Conservation (phyloP, 2,329 filamentous ascomycete genomes). For the Verticillium nubilum region DNA sequence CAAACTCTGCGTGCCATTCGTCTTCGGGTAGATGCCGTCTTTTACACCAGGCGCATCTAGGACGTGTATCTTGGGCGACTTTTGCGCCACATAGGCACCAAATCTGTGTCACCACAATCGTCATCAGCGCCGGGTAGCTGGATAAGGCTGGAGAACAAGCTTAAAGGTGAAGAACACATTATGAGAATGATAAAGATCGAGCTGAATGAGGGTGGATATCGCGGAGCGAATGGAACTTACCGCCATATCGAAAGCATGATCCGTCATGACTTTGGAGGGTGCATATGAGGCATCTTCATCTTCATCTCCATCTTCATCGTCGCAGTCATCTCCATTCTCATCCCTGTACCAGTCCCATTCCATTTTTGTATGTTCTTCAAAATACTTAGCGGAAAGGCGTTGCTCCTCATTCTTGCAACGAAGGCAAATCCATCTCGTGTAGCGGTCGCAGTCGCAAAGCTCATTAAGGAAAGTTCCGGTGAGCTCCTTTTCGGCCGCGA, state of each 20-base stretch:
- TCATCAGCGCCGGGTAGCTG: no score
- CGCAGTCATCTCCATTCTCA: background rate
- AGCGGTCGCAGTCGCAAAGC: constrained; percentile 9
- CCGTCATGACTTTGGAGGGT: constrained; percentile 1
- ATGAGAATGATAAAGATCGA: background rate
- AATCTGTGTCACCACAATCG: background rate
- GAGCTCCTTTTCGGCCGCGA: constrained; percentile 1
- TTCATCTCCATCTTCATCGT: background rate
- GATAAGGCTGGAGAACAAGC: no score
- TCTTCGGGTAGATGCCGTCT: constrained; percentile 6
- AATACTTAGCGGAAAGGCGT: background rate
- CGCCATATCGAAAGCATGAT: background rate
- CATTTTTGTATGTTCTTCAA: background rate
- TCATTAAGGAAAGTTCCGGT: constrained; percentile 3
- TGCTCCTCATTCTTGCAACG: background rate
- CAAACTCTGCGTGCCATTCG: constrained; percentile 4
- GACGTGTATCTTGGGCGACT: constrained; percentile 1
- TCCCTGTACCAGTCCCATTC: background rate
- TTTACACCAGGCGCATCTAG: constrained; percentile 10
- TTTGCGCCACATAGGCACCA: constrained; percentile 7
- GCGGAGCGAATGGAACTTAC: no score
- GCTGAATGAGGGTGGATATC: background rate
- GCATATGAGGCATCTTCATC: no score
- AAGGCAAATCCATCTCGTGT: constrained; percentile 8
- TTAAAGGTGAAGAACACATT: no score